These are phyloP conservation scores for Citrullus amarus DNA, from an alignment of 306 rosid genomes.

Conservation along the genomic window DNA sequence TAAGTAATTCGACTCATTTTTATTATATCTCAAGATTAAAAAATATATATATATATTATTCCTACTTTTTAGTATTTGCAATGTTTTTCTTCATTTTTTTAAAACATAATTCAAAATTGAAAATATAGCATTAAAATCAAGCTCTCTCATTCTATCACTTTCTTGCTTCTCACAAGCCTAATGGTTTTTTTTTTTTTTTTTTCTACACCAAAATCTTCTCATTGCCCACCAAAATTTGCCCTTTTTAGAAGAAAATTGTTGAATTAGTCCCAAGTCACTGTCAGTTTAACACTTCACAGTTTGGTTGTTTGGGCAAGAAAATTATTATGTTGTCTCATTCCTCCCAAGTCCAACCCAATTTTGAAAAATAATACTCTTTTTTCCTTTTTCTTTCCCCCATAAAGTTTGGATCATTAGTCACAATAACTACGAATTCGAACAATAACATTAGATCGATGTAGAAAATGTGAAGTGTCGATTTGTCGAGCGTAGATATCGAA, in stretches of 20 bases:
- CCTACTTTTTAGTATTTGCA: not conserved
- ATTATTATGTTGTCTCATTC: not conserved
- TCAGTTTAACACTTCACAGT: not conserved
- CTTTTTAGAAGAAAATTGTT: not conserved
- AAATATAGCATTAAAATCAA: not conserved
- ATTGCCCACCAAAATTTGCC: not conserved
- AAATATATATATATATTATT: no score
- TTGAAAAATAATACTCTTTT: no score
- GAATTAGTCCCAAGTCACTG: not conserved
- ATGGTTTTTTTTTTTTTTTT: not conserved
- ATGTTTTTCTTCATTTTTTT: not conserved
- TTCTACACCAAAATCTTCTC: not conserved
- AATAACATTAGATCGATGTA: not conserved
- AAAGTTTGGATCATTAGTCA: not conserved
- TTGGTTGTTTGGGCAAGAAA: not conserved
- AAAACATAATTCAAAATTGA: not conserved
- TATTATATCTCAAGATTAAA: no score
- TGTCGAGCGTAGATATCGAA: not conserved
- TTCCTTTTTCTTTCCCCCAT: not conserved
- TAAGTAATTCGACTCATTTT: no score
- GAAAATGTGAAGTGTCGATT: not conserved
- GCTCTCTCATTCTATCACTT: not conserved
- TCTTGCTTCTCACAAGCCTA: conserved; percentile 22
- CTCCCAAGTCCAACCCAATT: not conserved
- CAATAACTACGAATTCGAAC: not conserved